Conservation (phyloP, 805 yeast genomes). For the Sugiyamaella smithiae region DNA sequence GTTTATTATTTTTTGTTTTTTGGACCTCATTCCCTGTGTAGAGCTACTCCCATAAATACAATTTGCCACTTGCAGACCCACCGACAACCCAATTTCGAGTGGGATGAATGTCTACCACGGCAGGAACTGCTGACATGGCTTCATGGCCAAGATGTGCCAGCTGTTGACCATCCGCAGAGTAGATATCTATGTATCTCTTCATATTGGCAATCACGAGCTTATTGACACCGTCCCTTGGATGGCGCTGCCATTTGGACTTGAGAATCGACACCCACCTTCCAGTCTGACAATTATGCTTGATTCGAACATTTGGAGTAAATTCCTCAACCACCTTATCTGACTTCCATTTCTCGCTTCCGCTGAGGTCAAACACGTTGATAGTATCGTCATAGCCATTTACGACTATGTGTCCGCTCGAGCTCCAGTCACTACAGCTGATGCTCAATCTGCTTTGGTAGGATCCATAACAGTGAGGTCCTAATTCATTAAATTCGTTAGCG, state of each 20-base stretch:
- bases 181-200: conserved; percentile 84
- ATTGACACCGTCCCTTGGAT: conserved; percentile 67
- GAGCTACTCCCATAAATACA: conserved; percentile 50
- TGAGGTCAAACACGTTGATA: conserved; percentile 65
- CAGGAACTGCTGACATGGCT: conserved; percentile 85
- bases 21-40: not conserved
- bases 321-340: conserved; percentile 17
- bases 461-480: conserved; percentile 53
- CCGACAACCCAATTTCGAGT: conserved; percentile 88
- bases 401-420: conserved; percentile 60
- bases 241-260: conserved; percentile 80
- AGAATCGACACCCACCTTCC: conserved; percentile 96
- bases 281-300: conserved; percentile 91
- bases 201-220: conserved; percentile 91
- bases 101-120: conserved; percentile 81
- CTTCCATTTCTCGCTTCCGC: conserved; percentile 28
- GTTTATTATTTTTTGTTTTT: too few species aligned
- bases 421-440: conserved; percentile 84
- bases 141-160: conserved; percentile 68
- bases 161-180: conserved; percentile 70
- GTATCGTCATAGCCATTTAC: conserved; percentile 94
- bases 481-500: conserved; percentile 19
- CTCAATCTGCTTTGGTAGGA: conserved; percentile 72
- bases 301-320: conserved; percentile 57
- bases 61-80: conserved; percentile 92